Conservation (phyloP, 768 basidiomycete genomes). For the Lentinus brumalis region DNA sequence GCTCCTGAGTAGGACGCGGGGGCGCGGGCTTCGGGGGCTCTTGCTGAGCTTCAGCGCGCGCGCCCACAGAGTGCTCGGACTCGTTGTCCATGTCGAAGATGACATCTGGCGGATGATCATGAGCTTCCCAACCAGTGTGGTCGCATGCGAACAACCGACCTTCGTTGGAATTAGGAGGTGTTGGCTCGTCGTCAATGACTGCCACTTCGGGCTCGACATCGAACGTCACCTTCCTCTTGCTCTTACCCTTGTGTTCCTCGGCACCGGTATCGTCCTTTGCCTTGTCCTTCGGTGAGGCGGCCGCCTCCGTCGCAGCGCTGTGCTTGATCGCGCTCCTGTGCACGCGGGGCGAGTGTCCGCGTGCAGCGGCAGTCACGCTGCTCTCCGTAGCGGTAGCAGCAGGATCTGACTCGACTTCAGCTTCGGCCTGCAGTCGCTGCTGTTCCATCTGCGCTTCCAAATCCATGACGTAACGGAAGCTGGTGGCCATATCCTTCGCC, state of each 20-base stretch:
- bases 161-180: constrained; percentile 31
- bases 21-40: constrained; percentile 8
- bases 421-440: constrained; percentile 16
- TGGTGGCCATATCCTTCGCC: constrained; percentile 46
- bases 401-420: constrained; percentile 8
- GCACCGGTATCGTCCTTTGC: not conserved
- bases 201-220: constrained; percentile 61
- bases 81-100: constrained; percentile 74
- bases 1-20: constrained; percentile 16
- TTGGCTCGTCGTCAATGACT: constrained; percentile 42
- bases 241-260: constrained; percentile 36
- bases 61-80: constrained; percentile 34
- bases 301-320: constrained; percentile 11
- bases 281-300: constrained; percentile 1
- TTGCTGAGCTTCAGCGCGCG: constrained; percentile 28
- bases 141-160: constrained; percentile 38
- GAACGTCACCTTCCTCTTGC: constrained; percentile 74
- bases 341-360: constrained; percentile 9
- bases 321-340: constrained; percentile 30
- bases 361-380: not conserved
- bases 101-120: constrained; percentile 45
- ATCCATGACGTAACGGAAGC: constrained; percentile 49
- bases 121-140: constrained; percentile 12
- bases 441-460: constrained; percentile 42
- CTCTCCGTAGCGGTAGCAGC: not conserved